Percentiles rank a stretch among this genome's conserved stretches.
phyloP scores from a whole-genome alignment of 176 grass and related monocot species.

The Rhynchospora breviuscula region DNA sequence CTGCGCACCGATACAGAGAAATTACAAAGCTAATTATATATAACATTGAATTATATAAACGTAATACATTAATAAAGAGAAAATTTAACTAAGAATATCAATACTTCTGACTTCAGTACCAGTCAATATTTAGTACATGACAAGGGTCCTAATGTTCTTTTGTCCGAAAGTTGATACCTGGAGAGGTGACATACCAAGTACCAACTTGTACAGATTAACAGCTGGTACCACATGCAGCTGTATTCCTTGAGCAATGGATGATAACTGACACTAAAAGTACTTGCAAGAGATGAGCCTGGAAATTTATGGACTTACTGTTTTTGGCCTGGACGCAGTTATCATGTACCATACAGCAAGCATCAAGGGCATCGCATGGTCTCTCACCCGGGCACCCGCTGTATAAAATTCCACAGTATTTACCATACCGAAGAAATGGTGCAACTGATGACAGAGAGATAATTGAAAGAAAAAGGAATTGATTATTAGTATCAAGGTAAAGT shows the following conservation, averaged over 20 bases:
- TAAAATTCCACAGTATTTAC: slow-evolving; percentile 94
- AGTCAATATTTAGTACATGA: background rate
- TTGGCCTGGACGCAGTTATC: slow-evolving; percentile 69
- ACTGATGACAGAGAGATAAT: slow-evolving; percentile 25
- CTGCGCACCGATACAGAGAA: slow-evolving; percentile 19
- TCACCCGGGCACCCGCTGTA: slow-evolving; percentile 95
- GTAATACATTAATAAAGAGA: background rate
- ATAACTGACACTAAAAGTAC: background rate
- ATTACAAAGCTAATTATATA: background rate
- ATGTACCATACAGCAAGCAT: slow-evolving; percentile 95
- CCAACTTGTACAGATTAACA: background rate
- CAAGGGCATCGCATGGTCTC: slow-evolving; percentile 77
- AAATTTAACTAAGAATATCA: background rate
- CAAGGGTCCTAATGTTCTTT: background rate
- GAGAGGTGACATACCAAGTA: background rate
- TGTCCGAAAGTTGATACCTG: background rate
- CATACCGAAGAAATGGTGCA: slow-evolving; percentile 63
- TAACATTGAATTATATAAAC: background rate
- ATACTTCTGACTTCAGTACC: background rate
- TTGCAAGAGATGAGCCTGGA: background rate
- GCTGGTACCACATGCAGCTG: background rate
- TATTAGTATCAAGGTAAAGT: background rate
- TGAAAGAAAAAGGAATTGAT: background rate
- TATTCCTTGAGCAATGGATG: background rate
- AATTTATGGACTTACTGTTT: slow-evolving; percentile 29